These are phyloP conservation scores for Rehmannia glutinosa DNA, from an alignment of 257 asterid genomes.

Conservation along the genomic window DNA sequence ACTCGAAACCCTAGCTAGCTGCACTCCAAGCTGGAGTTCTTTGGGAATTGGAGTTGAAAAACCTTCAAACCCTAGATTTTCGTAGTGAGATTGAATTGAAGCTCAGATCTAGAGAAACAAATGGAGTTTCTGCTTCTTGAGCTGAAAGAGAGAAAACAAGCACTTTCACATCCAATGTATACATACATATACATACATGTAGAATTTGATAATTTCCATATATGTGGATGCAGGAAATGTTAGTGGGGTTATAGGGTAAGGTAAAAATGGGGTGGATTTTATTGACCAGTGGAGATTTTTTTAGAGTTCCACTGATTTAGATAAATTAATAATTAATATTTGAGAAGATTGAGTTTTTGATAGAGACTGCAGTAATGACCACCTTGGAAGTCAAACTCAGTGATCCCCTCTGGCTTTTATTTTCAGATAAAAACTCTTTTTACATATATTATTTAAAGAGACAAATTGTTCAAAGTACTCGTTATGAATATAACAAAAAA, in stretches of 20 bases:
- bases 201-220: no score
- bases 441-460: no score
- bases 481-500: no score
- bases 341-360: background rate
- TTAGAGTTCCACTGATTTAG: no score
- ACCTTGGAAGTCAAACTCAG: background rate
- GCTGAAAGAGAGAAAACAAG: no score
- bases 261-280: background rate
- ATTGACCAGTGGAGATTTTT: background rate
- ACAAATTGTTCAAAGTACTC: no score
- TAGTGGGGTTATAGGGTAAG: background rate
- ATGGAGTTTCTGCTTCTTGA: background rate
- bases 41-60: constrained; percentile 14
- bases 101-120: constrained; percentile 52
- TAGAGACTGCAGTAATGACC: constrained; percentile 11
- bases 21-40: constrained; percentile 4
- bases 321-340: background rate
- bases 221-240: background rate
- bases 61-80: constrained; percentile 36
- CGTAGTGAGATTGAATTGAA: constrained; percentile 13
- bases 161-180: no score
- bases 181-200: no score
- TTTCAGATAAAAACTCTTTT: no score
- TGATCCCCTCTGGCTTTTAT: no score
- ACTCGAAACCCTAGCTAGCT: constrained; percentile 24